Conservation (phyloP, 148 eudicot species). For the Fagopyrum tataricum region DNA sequence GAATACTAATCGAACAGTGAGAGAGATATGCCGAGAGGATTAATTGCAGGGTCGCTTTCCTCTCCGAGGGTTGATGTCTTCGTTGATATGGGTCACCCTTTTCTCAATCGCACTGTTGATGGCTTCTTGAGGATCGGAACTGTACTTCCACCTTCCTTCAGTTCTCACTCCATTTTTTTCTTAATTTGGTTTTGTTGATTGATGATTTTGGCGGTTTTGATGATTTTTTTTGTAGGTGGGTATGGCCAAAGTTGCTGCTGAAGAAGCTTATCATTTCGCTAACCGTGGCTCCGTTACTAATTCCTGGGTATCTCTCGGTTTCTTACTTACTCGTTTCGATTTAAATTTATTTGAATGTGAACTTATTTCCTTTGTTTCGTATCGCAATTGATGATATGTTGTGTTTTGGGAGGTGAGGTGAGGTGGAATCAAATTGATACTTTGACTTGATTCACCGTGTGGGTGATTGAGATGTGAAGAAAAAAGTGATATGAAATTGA, state of each 20-base stretch:
- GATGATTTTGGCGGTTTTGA: not conserved
- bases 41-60: constrained; percentile 30
- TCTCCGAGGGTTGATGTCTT: constrained; percentile 48
- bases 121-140: constrained; percentile 87
- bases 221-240: constrained; percentile 48
- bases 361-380: not conserved
- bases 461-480: not conserved
- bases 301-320: not conserved
- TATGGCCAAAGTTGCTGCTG: constrained; percentile 52
- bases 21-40: constrained; percentile 45
- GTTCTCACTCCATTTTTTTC: not conserved
- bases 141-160: constrained; percentile 19
- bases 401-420: not conserved
- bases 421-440: not conserved
- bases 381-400: no score
- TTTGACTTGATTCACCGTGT: not conserved
- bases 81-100: constrained; percentile 62
- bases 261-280: constrained; percentile 48
- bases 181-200: not conserved
- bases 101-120: constrained; percentile 70
- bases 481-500: not conserved
- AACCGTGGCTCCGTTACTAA: not conserved
- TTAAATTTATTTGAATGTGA: not conserved
- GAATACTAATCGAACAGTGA: not conserved
- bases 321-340: not conserved